A percentile compares a stretch with the other conserved stretches of the same genome.
Evolutionary conservation across 129 eudicot species (phyloP).

Genomic region (Lactuca sativa): DNA sequence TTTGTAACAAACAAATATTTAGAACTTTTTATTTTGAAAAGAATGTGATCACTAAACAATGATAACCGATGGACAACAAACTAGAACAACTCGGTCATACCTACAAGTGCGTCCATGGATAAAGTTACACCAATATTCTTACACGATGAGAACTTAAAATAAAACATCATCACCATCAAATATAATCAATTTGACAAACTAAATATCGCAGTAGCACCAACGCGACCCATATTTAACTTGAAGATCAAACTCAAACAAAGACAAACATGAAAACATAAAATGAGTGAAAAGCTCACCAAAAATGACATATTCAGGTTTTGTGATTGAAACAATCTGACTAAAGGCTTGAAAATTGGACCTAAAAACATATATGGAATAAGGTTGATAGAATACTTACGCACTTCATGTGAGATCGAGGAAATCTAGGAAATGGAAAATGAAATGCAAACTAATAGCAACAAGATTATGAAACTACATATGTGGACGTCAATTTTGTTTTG

Average conservation of each 20-base stretch:
- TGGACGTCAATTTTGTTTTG: conserved; percentile 48
- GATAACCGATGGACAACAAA: conserved; percentile 54
- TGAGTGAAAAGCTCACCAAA: conserved; percentile 42
- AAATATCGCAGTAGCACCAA: conserved; percentile 65
- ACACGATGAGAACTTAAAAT: conserved; percentile 46
- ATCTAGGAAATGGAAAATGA: conserved; percentile 51
- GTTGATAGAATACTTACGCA: conserved; percentile 44
- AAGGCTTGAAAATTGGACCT: conserved; percentile 51
- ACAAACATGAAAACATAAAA: conserved; percentile 52
- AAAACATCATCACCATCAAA: conserved; percentile 35
- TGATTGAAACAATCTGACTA: conserved; percentile 59
- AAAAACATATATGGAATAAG: conserved; percentile 60
- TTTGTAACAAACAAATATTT: no score
- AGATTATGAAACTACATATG: conserved; percentile 54
- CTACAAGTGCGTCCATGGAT: conserved; percentile 41
- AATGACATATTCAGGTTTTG: conserved; percentile 58
- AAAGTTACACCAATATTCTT: conserved; percentile 37
- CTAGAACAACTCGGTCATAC: conserved; percentile 52
- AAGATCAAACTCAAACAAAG: conserved; percentile 63
- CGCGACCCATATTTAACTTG: conserved; percentile 47
- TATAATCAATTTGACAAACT: conserved; percentile 54
- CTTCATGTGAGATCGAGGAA: conserved; percentile 52
- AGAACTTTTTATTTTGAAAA: background rate
- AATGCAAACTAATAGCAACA: conserved; percentile 53
- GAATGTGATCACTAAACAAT: conserved; percentile 53